Percentiles rank a stretch among this genome's conserved stretches.
These are phyloP conservation scores for Coemansia furcata DNA, from an alignment of 192 early-diverging fungal genomes.

Conservation along the genomic window DNA sequence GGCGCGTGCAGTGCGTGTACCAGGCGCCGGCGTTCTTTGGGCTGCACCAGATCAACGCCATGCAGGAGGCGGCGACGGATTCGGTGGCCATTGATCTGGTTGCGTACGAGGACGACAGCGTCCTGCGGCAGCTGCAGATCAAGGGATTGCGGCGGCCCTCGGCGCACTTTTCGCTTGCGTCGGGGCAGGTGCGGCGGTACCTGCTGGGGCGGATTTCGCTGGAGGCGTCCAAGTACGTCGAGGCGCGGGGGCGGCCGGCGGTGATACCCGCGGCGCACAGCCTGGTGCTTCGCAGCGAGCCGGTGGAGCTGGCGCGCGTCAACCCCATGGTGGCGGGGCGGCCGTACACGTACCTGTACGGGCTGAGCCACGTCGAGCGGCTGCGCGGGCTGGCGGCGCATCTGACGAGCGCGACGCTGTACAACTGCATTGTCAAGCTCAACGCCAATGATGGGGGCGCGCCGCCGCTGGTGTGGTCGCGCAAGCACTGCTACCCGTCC, in stretches of 20 bases:
- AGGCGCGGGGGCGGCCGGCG: slow-evolving; percentile 20
- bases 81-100: slow-evolving; percentile 64
- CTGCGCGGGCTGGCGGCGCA: slow-evolving; percentile 26
- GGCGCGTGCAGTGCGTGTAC: slow-evolving; percentile 68
- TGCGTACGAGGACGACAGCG: slow-evolving; percentile 60
- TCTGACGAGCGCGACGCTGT: slow-evolving; percentile 44
- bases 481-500: slow-evolving; percentile 71
- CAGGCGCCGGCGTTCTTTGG: slow-evolving; percentile 59
- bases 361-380: slow-evolving; percentile 41
- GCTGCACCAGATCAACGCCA: slow-evolving; percentile 75
- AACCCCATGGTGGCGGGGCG: slow-evolving; percentile 48
- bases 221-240: slow-evolving; percentile 57
- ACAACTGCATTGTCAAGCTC: slow-evolving; percentile 58
- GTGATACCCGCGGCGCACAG: slow-evolving; percentile 26
- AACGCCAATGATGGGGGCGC: slow-evolving; percentile 45
- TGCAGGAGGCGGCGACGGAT: slow-evolving; percentile 61
- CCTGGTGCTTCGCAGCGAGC: slow-evolving; percentile 46
- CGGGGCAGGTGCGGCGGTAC: slow-evolving; percentile 62
- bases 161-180: slow-evolving; percentile 39
- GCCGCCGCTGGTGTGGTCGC: slow-evolving; percentile 38
- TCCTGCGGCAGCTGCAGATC: slow-evolving; percentile 60
- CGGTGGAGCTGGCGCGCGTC: slow-evolving; percentile 56
- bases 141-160: slow-evolving; percentile 54
- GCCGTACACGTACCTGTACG: slow-evolving; percentile 57
- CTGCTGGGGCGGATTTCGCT: slow-evolving; percentile 58